Conservation (phyloP, 1,284 basidiomycete genomes). For the Cryptococcus neoformans region DNA sequence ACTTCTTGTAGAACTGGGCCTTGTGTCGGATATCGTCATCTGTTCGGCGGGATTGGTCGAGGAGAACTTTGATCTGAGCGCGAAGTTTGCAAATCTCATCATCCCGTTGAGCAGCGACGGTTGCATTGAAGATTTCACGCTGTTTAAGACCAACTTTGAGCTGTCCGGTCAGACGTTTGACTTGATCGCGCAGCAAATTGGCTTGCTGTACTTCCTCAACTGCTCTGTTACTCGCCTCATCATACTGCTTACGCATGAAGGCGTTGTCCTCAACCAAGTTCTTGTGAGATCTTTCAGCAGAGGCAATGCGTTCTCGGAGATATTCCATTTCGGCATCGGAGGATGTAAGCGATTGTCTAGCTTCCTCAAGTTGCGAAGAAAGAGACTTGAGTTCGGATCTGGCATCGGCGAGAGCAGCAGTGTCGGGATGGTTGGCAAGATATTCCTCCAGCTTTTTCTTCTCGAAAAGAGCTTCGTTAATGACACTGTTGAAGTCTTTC, state of each 20-base stretch:
- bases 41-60: slow-evolving; percentile 37
- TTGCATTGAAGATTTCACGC: slow-evolving; percentile 22
- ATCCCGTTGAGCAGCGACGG: slow-evolving; percentile 9
- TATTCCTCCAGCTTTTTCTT: neutral
- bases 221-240: slow-evolving; percentile 25
- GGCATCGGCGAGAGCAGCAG: neutral
- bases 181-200: slow-evolving; percentile 18
- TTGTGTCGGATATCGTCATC: slow-evolving; percentile 36
- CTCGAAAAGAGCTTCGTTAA: too few relatives aligned
- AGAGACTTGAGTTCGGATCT: neutral
- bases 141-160: slow-evolving; percentile 39
- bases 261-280: slow-evolving; percentile 9
- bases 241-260: slow-evolving; percentile 32
- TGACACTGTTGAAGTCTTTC: neutral
- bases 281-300: slow-evolving; percentile 1
- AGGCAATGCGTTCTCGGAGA: neutral
- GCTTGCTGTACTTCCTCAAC: slow-evolving; percentile 22
- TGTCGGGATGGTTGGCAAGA: neutral
- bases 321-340: neutral
- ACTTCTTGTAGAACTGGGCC: slow-evolving; percentile 20
- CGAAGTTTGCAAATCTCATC: slow-evolving; percentile 15
- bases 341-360: neutral
- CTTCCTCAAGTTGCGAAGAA: neutral
- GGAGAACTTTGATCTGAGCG: slow-evolving; percentile 25
- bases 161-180: slow-evolving; percentile 25